Base-by-base conservation (phyloP, 1,139 yeast genomes). In the Candida sanyaensis region DNA sequence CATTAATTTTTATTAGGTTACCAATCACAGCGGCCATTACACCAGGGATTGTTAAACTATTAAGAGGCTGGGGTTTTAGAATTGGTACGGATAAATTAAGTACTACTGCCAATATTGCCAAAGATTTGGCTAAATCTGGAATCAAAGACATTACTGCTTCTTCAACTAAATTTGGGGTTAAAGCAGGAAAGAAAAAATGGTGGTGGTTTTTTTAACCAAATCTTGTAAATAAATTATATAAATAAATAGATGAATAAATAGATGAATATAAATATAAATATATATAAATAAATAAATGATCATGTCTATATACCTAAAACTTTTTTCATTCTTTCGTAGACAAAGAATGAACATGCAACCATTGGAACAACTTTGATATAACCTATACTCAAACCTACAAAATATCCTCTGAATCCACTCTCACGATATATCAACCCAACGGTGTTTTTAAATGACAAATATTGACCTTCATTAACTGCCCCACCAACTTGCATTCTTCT, bases 401-500 rank as follows among this genome's bases (percentile, higher is more conserved):
- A 93, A 62, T 87, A 90, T 4, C 99, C 99, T 56, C 82, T 74
- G 55, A 88, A 56, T 0, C 99, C 99, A 43, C 82, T 76, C 61
- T 88, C 93, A 44, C 69, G 69, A 60, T 78, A 85, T 17, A 92
- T 85, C 55, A 87, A 73, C 36, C 72, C 68, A 9, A 78, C 78
- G 0, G 86, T 81, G 44, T 70, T 61, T 47, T 75, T 74, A 56
- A 86, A 81, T 13, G 84, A 73, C 44, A 78, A 64, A 54, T 80
- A 82, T 55, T 78, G 77, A 31, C 88, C 88, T 53, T 83, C 80
- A 54, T 83, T 80, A 24, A 81, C 73, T 2, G 87, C 88, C 6
- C 96, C 96, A 39, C 96, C 91, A 17, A 95, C 99, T 68, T 95
- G 99, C 90, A 95, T 86, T 60, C 99, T 77, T 64, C 99, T 78